Conservation (phyloP, 768 basidiomycete species). For the Termitomyces sp. region DNA sequence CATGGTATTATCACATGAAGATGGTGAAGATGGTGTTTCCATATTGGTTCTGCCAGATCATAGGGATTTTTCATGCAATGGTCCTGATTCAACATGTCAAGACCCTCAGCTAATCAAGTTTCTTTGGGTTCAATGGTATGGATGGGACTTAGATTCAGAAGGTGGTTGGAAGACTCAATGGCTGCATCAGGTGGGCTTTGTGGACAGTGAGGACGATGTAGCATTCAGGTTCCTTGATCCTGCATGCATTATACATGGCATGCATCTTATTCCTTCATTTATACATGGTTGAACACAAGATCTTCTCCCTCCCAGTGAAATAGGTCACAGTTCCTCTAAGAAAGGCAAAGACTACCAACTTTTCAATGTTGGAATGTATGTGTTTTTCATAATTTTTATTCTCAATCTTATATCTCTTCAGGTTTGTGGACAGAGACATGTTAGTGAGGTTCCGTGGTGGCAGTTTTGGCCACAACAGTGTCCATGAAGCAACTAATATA, state of each 20-base stretch:
- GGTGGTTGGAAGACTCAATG: too few relatives aligned
- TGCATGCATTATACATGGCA: conserved; percentile 30
- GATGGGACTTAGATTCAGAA: too few relatives aligned
- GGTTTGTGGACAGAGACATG: neutral
- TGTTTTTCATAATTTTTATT: too few relatives aligned
- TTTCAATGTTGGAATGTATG: too few relatives aligned
- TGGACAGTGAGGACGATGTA: too few relatives aligned
- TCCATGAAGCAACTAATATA: neutral
- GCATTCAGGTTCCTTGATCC: conserved; percentile 29
- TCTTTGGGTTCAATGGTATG: too few relatives aligned
- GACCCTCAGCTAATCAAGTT: neutral
- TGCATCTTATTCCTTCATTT: conserved; percentile 16
- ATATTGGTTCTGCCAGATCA: conserved; percentile 22
- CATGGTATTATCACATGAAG: too few relatives aligned
- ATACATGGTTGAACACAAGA: neutral
- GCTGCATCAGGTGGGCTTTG: too few relatives aligned
- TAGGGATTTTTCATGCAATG: conserved; percentile 24
- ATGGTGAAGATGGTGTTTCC: conserved; percentile 12
- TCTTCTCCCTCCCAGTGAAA: too few relatives aligned
- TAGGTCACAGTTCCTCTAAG: too few relatives aligned
- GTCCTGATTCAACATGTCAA: neutral
- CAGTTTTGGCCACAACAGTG: neutral
- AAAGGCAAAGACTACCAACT: too few relatives aligned
- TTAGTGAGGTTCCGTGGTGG: neutral
- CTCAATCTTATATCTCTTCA: neutral